phyloP scores from a whole-genome alignment of 495 filamentous ascomycete species.

The Aspergillus cavernicola region DNA sequence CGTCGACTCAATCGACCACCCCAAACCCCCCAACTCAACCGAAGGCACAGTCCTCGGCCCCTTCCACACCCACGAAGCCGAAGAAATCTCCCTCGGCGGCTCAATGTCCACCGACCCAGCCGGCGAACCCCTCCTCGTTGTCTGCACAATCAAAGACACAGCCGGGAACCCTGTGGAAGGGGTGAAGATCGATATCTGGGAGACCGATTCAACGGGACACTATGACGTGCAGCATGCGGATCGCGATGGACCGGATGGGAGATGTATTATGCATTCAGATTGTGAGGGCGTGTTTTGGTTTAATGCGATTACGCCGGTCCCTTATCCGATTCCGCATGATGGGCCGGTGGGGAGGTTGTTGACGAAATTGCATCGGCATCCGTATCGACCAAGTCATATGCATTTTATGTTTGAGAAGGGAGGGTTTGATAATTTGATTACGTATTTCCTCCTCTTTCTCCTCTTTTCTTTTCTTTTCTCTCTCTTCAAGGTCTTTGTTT shows the following conservation, averaged over 20 bases:
- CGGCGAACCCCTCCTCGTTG: slow-evolving; percentile 62
- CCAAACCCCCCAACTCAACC: slow-evolving; percentile 69
- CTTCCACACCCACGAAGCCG: slow-evolving; percentile 90
- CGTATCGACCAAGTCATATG: slow-evolving; percentile 82
- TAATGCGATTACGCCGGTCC: slow-evolving; percentile 79
- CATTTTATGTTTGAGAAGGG: slow-evolving; percentile 93
- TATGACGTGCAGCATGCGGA: slow-evolving; percentile 87
- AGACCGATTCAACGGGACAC: slow-evolving; percentile 79
- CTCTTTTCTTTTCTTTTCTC: too few relatives aligned
- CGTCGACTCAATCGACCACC: slow-evolving; percentile 89
- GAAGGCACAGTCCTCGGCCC: slow-evolving; percentile 90
- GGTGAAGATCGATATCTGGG: slow-evolving; percentile 89
- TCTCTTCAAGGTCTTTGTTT: not conserved
- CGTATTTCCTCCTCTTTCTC: slow-evolving; percentile 49
- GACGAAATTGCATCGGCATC: slow-evolving; percentile 65
- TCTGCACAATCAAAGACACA: slow-evolving; percentile 72
- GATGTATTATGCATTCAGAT: slow-evolving; percentile 73
- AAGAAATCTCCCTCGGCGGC: slow-evolving; percentile 57
- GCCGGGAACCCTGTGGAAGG: slow-evolving; percentile 61
- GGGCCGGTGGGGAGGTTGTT: slow-evolving; percentile 83
- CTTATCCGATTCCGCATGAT: slow-evolving; percentile 87
- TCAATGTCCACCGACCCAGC: slow-evolving; percentile 64
- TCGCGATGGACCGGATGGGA: slow-evolving; percentile 67
- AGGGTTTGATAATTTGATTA: slow-evolving; percentile 82
- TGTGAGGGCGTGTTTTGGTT: slow-evolving; percentile 80